Evolutionary conservation across 192 early-diverging fungal genomes (phyloP), one percentile per base, ranked within the genome.

Genomic region (Piromyces finnis): DNA sequence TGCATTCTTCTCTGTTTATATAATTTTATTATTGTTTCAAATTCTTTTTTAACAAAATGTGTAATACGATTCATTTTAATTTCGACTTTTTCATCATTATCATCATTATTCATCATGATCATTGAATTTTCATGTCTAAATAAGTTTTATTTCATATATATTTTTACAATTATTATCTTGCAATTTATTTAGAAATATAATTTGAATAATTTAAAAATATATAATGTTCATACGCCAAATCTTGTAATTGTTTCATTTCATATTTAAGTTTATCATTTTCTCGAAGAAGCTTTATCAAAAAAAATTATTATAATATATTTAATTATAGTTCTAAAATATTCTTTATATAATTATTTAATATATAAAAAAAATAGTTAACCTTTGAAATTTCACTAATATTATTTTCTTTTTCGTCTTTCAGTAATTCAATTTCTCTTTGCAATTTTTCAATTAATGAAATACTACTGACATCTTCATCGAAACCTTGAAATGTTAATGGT

Each of bases 361-460:
- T n/a, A n/a, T n/a, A n/a, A n/a, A n/a, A n/a, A n/a, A n/a, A 14
- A 37, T 37, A 37, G 13, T 68, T 29, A 7, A 83, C 82, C 80
- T n/a, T 77, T 29, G 81, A 78, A 6, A 86, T 82, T 78, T 88
- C 84, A 37, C 82, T 78, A 77, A 87, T 22, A 36, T 84, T 79
- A 13, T 78, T 78, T 14, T 35, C n/a, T 29, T 84, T 81, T 39
- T 83, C 82, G 4, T 59, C 18, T 80, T 79, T 39, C 12, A 87
- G 79, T 26, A 29, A 28, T 14, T 28, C 59, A 30, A 82, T 82
- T 80, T 87, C 81, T 17, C 18, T 39, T 26, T 59, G 17, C 78
- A 29, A 28, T 41, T n/a, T 28, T 26, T 68, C 51, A n/a, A 68
- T 18, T n/a, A 68, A 26, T 68, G 51, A 3, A 13, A 28, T 18